Base-by-base conservation (phyloP, 306 rosid species). In the Cyclanthera cordifolia region DNA sequence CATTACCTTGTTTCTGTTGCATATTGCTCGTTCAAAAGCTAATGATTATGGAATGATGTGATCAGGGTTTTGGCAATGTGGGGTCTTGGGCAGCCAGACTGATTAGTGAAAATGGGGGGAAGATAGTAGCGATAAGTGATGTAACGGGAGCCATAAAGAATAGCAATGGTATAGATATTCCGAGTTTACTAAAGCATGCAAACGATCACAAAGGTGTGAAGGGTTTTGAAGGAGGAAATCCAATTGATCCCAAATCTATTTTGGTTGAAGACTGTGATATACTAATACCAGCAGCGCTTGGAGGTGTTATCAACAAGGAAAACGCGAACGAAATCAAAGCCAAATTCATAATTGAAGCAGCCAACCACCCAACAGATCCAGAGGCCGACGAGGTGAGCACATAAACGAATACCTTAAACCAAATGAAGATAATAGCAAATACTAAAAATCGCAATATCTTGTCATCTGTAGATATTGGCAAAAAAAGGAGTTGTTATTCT, bases 231-330 rank as follows among this genome's bases (percentile, higher is more conserved):
- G 97, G 90, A 12, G 95, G 78, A 3, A 88, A 91, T 77, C 25
- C 82, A 41, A 84, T 84, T 50, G 88, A 87, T 4, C 78, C 90
- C 30, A 67, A 66, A 1, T 82, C 96, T 27, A 81, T 87, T 45
- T 82, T 91, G 77, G 82, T 82, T 73, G 85, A 91, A 76, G 96
- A 88, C 17, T 89, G 90, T 43, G 97, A 87, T 77, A 85, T 91
- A 75, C 88, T 91, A 71, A 75, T 88, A 46, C 95, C 97, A 15
- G 98, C 98, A 61, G 98, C 98, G 73, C 96, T 93, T 23, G 98
- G 98, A 46, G 98, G 98, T 59, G 98, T 89, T 81, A 93, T 93
- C 76, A 93, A 87, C 79, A 89, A 96, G 86, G 96, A 87, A 76
- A 92, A 85, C 64, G 97, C 97, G 43, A 81, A 78, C 63, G 89